phyloP scores from a whole-genome alignment of 2,329 filamentous ascomycete species.

The Penicillium sumatraense region DNA sequence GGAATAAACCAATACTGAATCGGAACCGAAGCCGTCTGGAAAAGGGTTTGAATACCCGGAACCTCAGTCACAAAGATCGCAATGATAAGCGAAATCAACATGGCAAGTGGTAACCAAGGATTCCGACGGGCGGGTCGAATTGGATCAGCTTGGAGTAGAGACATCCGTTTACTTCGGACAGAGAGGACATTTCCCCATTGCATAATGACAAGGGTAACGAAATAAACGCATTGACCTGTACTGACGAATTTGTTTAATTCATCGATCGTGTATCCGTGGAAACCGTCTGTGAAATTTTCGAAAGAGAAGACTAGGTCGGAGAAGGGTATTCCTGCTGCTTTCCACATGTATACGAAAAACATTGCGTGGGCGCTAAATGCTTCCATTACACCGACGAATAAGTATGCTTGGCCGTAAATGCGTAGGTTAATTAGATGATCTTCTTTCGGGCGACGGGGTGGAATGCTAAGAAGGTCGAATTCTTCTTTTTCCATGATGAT shows the following conservation, averaged over 20 bases:
- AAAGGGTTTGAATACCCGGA: slow-evolving; percentile 54
- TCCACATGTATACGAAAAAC: slow-evolving; percentile 60
- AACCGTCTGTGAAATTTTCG: slow-evolving; percentile 54
- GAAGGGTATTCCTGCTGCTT: slow-evolving; percentile 53
- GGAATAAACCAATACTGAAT: slow-evolving; percentile 60
- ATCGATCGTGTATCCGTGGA: slow-evolving; percentile 53
- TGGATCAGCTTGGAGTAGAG: slow-evolving; percentile 58
- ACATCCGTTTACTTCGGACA: slow-evolving; percentile 58
- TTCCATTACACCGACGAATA: slow-evolving; percentile 59
- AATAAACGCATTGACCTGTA: slow-evolving; percentile 58
- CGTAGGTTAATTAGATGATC: slow-evolving; percentile 59
- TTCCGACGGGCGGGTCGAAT: slow-evolving; percentile 54
- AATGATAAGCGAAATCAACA: slow-evolving; percentile 54
- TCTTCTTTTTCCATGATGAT: slow-evolving; percentile 63
- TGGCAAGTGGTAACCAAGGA: slow-evolving; percentile 54
- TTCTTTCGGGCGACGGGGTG: slow-evolving; percentile 55
- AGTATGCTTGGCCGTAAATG: slow-evolving; percentile 58
- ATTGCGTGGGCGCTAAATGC: slow-evolving; percentile 56
- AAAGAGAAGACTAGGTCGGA: slow-evolving; percentile 56
- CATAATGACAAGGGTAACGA: slow-evolving; percentile 58
- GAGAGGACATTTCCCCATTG: slow-evolving; percentile 60
- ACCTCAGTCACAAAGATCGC: slow-evolving; percentile 60
- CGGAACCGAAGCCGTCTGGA: slow-evolving; percentile 56
- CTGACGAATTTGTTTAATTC: slow-evolving; percentile 56
- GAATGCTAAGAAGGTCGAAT: slow-evolving; percentile 57